Evolutionary conservation across 2,329 filamentous ascomycete species (phyloP), one percentile per base, ranked within the genome.

Genomic region (Colletotrichum cuscutae): DNA sequence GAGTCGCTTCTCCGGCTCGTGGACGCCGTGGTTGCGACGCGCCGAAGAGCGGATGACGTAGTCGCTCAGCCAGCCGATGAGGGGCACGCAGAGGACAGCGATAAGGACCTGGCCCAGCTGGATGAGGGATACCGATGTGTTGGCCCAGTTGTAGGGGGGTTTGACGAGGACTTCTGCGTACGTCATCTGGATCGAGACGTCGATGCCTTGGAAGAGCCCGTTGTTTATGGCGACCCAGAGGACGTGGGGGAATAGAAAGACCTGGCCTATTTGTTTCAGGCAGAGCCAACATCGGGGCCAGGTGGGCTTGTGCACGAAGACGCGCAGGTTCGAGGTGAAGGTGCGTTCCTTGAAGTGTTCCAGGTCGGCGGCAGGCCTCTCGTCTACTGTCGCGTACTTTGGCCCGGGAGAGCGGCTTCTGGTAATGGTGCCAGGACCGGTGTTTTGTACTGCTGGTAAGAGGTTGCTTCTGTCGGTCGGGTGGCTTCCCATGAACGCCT

Each of bases 1-100:
- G 19, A 86, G 77, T 2, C 83, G 79, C 42, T 84, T 81, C 65
- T 86, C 84, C 0, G 84, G 80, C 69, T 86, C 84, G 64, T 80
- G 81, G 5, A 85, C 77, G 5, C 84, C 84, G 9, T 80, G 77
- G 68, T 86, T 86, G 8, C 79, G 80, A 2, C 83, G 81, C 0
- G 83, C 82, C 1, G 81, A 60, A 19, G 37, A 61, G 28, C 69
- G 72, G 60, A 71, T 74, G 64, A 72, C 49, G 15, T 60, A 72
- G 64, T 74, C 72, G 64, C 68, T 71, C 53, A 74, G 22, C 63
- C 65, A 65, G 15, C 72, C 72, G 32, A 74, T 65, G 64, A 68
- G 59, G 12, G 69, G 72, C 8, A 71, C 59, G 24, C 56, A 71
- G 1, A 74, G 49, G 24, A 71, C 42, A 13, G 64, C 72, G 35